Base-by-base conservation (phyloP, 2,329 filamentous ascomycete genomes). In the Monosporascus sp. region DNA sequence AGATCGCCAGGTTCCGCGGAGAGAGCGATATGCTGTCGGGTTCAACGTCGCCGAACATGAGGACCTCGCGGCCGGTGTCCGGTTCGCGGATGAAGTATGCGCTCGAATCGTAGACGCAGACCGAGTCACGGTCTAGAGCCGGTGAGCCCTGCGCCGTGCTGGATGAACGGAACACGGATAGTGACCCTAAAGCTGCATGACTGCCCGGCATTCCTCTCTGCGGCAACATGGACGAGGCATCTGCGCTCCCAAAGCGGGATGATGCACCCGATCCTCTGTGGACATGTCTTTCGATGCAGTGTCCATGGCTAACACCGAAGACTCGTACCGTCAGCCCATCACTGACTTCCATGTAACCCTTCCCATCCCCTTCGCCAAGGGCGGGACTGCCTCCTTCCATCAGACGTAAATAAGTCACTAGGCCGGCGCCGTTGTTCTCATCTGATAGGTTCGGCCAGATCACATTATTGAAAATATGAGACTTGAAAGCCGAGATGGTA, bases 371-470 rank as follows among this genome's bases (percentile, higher is more conserved):
- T 56, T 90, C 86, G 2, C 91, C 92, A 6, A 96, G 76, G 25
- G 89, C 86, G 2, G 88, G 85, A 54, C 93, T 94, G 3, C 93
- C 93, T 11, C 92, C 93, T 66, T 97, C 92, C 5, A 90, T 86
- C 9, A 99, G 77, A 17, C 94, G 83, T 68, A 91, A 86, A 62
- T 96, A 97, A 0, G 90, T 96, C 36, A 99, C 84, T 27, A 99
- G 79, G 0, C 94, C 94, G 4, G 92, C 92, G 24, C 94, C 94
- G 36, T 92, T 91, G 68, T 96, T 94, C 72, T 99, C 94, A 65
- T 99, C 93, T 0, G 90, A 95, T 39, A 99, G 74, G 61, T 99
- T 99, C 0, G 94, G 94, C 94, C 94, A 99, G 51, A 97, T 96
- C 53, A 96, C 76, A 65, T 97, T 95, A 71, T 99, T 99, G 76